phyloP scores from a whole-genome alignment of 257 asterid genomes.

The Solanum gandarillasii region DNA sequence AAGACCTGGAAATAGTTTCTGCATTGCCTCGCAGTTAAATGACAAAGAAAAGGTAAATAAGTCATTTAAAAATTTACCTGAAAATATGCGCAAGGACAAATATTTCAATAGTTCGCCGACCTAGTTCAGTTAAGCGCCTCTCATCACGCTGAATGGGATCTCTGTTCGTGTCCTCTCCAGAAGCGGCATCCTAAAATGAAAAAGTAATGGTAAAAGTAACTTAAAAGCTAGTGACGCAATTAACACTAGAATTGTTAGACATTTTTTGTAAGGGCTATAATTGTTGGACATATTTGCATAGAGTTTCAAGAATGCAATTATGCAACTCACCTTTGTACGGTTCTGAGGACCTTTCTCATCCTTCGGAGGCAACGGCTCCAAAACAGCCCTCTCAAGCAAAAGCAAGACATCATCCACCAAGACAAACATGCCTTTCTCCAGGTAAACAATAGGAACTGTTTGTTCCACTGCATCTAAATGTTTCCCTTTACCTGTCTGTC shows the following conservation, averaged over 20 bases:
- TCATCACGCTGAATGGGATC: constrained; percentile 77
- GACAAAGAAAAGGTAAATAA: not conserved
- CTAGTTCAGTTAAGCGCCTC: constrained; percentile 89
- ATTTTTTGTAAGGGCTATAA: not conserved
- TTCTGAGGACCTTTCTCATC: constrained; percentile 96
- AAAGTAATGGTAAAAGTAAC: not conserved
- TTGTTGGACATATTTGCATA: not conserved
- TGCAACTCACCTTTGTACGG: constrained; percentile 61
- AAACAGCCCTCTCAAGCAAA: constrained; percentile 80
- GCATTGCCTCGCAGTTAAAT: not conserved
- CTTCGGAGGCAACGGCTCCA: constrained; percentile 89
- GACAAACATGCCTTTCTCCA: constrained; percentile 60
- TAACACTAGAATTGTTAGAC: not conserved
- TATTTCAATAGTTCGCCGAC: constrained; percentile 91
- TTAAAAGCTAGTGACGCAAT: not conserved
- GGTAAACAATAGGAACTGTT: constrained; percentile 47
- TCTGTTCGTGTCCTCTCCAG: constrained; percentile 69
- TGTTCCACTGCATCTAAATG: constrained; percentile 39
- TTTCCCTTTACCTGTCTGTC: constrained; percentile 51
- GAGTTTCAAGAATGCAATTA: not conserved
- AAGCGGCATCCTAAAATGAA: constrained; percentile 50
- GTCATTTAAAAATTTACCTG: constrained; percentile 32
- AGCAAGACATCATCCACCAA: constrained; percentile 80
- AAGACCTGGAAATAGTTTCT: not conserved
- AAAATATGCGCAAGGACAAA: constrained; percentile 78